Evolutionary conservation across 164 flowering plant species (phyloP).

Genomic region (Liquidambar formosana): DNA sequence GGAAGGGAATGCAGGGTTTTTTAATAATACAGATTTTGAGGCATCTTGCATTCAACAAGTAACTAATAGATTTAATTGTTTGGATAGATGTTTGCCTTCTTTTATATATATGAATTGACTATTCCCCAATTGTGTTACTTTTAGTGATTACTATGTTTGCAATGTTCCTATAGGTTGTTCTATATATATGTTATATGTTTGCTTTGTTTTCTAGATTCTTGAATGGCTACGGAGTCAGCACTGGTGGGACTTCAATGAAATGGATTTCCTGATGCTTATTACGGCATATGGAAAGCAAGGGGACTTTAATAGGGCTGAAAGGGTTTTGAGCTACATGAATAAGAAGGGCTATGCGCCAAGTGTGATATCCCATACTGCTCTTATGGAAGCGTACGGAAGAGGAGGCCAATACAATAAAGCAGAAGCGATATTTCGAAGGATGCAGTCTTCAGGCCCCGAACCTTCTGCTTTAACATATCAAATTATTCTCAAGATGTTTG

Average conservation of each 20-base stretch:
- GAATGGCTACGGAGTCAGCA: conserved; percentile 92
- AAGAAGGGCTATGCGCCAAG: conserved; percentile 74
- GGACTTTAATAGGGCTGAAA: conserved; percentile 75
- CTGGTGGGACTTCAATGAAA: conserved; percentile 95
- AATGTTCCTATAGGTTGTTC: neutral
- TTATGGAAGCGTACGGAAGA: conserved; percentile 97
- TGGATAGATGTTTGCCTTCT: neutral
- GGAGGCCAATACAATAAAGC: conserved; percentile 81
- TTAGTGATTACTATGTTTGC: conserved; percentile 1
- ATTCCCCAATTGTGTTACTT: neutral
- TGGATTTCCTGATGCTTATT: conserved; percentile 91
- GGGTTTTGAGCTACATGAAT: conserved; percentile 61
- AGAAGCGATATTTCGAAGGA: conserved; percentile 82
- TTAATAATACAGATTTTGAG: neutral
- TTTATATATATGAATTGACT: neutral
- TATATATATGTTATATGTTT: neutral
- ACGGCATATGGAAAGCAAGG: conserved; percentile 95
- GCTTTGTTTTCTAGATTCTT: conserved; percentile 57
- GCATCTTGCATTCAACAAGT: neutral
- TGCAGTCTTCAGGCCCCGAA: conserved; percentile 92
- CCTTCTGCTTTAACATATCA: conserved; percentile 96
- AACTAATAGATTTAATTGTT: neutral
- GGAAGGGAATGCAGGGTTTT: neutral
- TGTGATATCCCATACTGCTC: conserved; percentile 85
- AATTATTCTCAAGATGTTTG: conserved; percentile 81